Percentiles rank a stretch among this genome's conserved stretches.
phyloP scores from a whole-genome alignment of 768 basidiomycete genomes.

The Rhodocollybia butyracea region DNA sequence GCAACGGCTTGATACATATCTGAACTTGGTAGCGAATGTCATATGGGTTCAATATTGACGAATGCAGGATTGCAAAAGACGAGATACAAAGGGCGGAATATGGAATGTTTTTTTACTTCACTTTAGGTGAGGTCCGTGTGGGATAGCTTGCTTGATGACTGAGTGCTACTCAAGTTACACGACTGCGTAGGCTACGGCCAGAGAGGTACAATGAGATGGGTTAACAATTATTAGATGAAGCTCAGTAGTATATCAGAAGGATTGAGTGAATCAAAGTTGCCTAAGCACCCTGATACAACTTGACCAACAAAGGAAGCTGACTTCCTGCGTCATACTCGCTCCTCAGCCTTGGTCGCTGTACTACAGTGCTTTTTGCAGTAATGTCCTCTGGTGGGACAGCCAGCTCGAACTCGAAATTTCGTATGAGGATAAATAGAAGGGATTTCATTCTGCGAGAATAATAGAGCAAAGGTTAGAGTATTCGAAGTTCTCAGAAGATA shows the following conservation, averaged over 20 bases:
- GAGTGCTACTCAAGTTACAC: too few species aligned
- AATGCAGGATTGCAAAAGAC: too few species aligned
- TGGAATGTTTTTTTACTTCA: background rate
- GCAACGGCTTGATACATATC: too few species aligned
- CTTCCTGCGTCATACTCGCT: slow-evolving; percentile 16
- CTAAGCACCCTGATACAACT: background rate
- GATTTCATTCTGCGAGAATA: slow-evolving; percentile 23
- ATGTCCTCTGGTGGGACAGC: slow-evolving; percentile 27
- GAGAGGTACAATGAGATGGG: too few species aligned
- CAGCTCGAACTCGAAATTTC: slow-evolving; percentile 34
- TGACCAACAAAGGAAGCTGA: slow-evolving; percentile 22
- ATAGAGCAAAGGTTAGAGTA: background rate
- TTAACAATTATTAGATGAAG: too few species aligned
- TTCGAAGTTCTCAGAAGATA: background rate
- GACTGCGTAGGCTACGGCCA: too few species aligned
- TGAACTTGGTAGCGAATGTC: too few species aligned
- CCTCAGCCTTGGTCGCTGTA: slow-evolving; percentile 25
- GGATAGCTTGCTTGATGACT: too few species aligned
- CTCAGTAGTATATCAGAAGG: too few species aligned
- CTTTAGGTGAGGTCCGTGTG: background rate
- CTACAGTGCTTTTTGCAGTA: slow-evolving; percentile 15
- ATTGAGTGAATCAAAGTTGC: background rate
- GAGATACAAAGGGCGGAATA: too few species aligned
- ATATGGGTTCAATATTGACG: too few species aligned
- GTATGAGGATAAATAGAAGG: slow-evolving; percentile 30